Base-by-base conservation (phyloP, 495 filamentous ascomycete genomes). In the Neurospora pannonica region DNA sequence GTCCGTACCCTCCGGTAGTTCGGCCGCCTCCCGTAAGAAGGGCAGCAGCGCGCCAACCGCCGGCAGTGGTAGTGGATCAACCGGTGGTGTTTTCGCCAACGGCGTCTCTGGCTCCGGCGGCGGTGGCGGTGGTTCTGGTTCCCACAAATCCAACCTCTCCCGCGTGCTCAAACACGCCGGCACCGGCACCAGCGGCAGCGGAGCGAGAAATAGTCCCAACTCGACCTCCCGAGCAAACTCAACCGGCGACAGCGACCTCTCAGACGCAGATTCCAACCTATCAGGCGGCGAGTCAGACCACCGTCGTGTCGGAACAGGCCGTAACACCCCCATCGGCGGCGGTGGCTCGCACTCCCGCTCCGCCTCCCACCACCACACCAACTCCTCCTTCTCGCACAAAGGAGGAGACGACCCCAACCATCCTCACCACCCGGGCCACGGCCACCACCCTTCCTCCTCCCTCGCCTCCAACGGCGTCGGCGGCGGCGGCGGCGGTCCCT, bases 1-100 rank as follows among this genome's bases (percentile, higher is more conserved):
- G 81, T 72, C 77, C 28, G 92, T 92, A 40, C 88, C 91, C 0
- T 90, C 92, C 1, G 89, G 91, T 2, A 90, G 91, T 76, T 75
- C 70, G 9, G 74, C 77, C 8, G 36, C 74, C 24, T 74, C 79
- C 11, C 83, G 89, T 87, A 87, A 87, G 70, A 89, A 88, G 75
- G 84, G 81, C 31, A 90, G 54, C 13, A 62, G 54, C 28, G 54
- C 88, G 72, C 86, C 84, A 5, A 81, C 84, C 70, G 91, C 90
- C 78, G 87, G 89, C 72, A 76, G 72, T 77, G 85, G 88, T 67
- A 77, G 54, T 19, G 75, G 76, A 9, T 42, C 75, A 13, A 40
- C 75, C 19, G 48, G 48, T 21, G 48, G 21, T 60, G 48, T 2
- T 60, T 28, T 21, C 3, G 43, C n/a, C 24, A 34, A 31, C 54